phyloP scores from a whole-genome alignment of 192 early-diverging fungal species.

The Fimicolochytrium jonesii region DNA sequence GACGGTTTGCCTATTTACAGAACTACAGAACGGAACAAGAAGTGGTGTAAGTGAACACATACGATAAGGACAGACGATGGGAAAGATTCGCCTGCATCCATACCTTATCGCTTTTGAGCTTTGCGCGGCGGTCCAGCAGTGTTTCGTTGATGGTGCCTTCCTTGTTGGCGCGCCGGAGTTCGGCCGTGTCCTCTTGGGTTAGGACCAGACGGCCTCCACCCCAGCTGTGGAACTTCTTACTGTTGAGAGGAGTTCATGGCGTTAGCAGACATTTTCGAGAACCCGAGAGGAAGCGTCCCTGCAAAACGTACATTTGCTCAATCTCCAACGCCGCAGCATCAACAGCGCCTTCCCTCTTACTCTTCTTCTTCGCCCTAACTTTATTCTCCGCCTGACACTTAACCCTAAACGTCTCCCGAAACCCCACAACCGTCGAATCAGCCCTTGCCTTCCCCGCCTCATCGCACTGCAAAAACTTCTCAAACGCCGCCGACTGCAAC shows the following conservation, averaged over 20 bases:
- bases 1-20: no score
- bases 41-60: no score
- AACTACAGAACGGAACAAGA: no score
- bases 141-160: slow-evolving; percentile 71
- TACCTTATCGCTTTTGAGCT: slow-evolving; percentile 79
- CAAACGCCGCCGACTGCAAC: slow-evolving; percentile 56
- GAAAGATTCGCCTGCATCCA: no score
- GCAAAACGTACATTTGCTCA: slow-evolving; percentile 59
- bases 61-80: no score
- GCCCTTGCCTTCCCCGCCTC: slow-evolving; percentile 50
- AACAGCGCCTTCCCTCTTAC: slow-evolving; percentile 41
- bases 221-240: slow-evolving; percentile 74
- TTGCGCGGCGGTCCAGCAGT: slow-evolving; percentile 71
- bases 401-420: slow-evolving; percentile 66
- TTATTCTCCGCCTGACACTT: slow-evolving; percentile 68
- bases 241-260: slow-evolving; percentile 28
- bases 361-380: slow-evolving; percentile 30
- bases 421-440: slow-evolving; percentile 69
- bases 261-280: no score
- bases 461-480: slow-evolving; percentile 63
- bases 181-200: slow-evolving; percentile 47
- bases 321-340: slow-evolving; percentile 55
- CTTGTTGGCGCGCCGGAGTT: slow-evolving; percentile 63
- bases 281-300: no score
- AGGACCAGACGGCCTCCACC: slow-evolving; percentile 57